These are phyloP conservation scores for Hemileia vastatrix DNA, from an alignment of 1,284 basidiomycete genomes.

Conservation along the genomic window DNA sequence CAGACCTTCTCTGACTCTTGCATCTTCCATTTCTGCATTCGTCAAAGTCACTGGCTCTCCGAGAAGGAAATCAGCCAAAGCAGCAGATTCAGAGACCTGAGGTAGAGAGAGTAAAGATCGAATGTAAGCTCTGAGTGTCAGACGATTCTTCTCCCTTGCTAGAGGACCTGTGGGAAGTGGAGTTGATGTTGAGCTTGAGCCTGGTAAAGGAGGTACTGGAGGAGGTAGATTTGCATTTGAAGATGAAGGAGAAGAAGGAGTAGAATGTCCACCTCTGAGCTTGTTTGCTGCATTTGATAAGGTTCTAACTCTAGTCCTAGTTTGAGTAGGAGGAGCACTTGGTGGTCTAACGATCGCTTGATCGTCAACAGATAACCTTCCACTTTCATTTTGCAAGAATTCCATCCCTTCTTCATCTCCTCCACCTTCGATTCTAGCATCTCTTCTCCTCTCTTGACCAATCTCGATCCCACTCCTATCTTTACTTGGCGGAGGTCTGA, in stretches of 20 bases:
- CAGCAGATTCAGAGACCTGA: constrained; percentile 67
- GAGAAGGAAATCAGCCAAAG: constrained; percentile 75
- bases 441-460: background rate
- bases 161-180: constrained; percentile 52
- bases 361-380: too few relatives aligned
- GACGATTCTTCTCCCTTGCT: constrained; percentile 76
- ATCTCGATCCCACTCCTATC: constrained; percentile 60
- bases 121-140: constrained; percentile 87
- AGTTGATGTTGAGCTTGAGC: constrained; percentile 43
- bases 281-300: background rate
- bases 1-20: constrained; percentile 68
- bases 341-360: too few relatives aligned
- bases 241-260: constrained; percentile 28
- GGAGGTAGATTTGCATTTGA: constrained; percentile 41
- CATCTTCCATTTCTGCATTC: constrained; percentile 66
- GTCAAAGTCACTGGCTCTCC: constrained; percentile 64
- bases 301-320: background rate
- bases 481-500: constrained; percentile 73
- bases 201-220: constrained; percentile 44
- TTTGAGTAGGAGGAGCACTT: too few relatives aligned
- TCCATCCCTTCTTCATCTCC: background rate
- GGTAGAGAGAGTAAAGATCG: constrained; percentile 64
- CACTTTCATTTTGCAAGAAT: background rate
- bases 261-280: too few relatives aligned
- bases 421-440: background rate